Conservation (phyloP, 2,329 filamentous ascomycete species). For the Hypoxylon sp. region DNA sequence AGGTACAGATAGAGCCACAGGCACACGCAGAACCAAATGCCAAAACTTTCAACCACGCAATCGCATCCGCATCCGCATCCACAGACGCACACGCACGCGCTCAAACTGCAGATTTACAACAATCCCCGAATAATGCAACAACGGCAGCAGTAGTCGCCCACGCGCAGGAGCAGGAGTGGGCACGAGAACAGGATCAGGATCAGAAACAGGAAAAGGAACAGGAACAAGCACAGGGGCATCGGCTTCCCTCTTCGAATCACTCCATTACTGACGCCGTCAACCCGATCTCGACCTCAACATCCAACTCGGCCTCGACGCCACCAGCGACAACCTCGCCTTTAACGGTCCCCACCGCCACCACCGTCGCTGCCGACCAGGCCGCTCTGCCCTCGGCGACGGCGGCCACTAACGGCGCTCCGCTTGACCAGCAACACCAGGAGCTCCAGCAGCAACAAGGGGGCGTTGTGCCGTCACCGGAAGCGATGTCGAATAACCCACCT, state of each 20-base stretch:
- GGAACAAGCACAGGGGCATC: conserved; percentile 26
- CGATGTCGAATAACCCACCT: conserved; percentile 54
- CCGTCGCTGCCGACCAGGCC: conserved; percentile 38
- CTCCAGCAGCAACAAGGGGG: conserved; percentile 36
- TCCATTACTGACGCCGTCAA: conserved; percentile 38
- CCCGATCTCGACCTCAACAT: conserved; percentile 37
- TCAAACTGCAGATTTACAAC: conserved; percentile 48
- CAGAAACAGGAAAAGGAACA: conserved; percentile 25
- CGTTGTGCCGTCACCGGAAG: conserved; percentile 45
- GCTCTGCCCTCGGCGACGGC: conserved; percentile 38
- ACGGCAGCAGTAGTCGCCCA: conserved; percentile 46
- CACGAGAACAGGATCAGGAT: conserved; percentile 47
- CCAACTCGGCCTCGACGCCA: conserved; percentile 32
- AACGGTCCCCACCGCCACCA: conserved; percentile 26
- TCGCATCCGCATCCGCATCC: background rate
- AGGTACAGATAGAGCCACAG: conserved; percentile 45
- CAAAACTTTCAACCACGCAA: conserved; percentile 47
- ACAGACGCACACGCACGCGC: conserved; percentile 47
- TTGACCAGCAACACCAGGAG: conserved; percentile 35
- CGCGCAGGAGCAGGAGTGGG: conserved; percentile 50
- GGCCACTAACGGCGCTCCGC: conserved; percentile 36
- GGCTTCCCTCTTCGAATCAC: conserved; percentile 41
- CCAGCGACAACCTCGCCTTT: conserved; percentile 34
- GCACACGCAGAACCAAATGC: conserved; percentile 48
- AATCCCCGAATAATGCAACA: conserved; percentile 48